A percentile compares a stretch with the other conserved stretches of the same genome.
Conservation (phyloP, 1,284 basidiomycete genomes). For the Trichosporon sp. region DNA sequence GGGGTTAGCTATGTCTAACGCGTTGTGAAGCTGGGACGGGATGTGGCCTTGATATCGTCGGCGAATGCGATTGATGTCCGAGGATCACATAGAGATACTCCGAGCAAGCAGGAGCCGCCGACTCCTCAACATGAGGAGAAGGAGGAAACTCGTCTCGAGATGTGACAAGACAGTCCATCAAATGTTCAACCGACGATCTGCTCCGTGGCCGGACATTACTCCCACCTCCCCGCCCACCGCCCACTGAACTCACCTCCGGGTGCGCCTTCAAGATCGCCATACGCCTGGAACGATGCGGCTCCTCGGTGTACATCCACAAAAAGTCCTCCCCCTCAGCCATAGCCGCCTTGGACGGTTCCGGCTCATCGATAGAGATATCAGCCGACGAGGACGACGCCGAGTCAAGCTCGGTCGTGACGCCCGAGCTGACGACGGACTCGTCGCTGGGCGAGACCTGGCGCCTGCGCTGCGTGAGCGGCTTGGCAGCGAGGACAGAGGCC, state of each 20-base stretch:
- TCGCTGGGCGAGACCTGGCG: neutral
- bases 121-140: no score
- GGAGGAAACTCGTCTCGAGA: no score
- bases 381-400: neutral
- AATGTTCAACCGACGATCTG: no score
- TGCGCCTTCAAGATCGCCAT: slow-evolving; percentile 89
- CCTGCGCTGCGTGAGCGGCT: neutral
- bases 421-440: neutral
- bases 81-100: no score
- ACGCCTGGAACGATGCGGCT: slow-evolving; percentile 83
- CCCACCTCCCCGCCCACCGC: no score
- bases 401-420: neutral
- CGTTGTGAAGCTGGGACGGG: no score
- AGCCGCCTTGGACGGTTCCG: slow-evolving; percentile 3
- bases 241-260: slow-evolving; percentile 62
- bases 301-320: slow-evolving; percentile 94
- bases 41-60: no score
- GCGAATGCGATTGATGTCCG: no score
- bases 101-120: no score
- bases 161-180: no score
- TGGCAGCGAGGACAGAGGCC: neutral
- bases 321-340: slow-evolving; percentile 54
- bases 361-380: slow-evolving; percentile 1
- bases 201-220: no score
- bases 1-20: slow-evolving; percentile 11